Percentiles rank a stretch among this genome's conserved stretches.
These are phyloP conservation scores for Calonectria ilicicola DNA, from an alignment of 2,329 filamentous ascomycete genomes.

Conservation along the genomic window DNA sequence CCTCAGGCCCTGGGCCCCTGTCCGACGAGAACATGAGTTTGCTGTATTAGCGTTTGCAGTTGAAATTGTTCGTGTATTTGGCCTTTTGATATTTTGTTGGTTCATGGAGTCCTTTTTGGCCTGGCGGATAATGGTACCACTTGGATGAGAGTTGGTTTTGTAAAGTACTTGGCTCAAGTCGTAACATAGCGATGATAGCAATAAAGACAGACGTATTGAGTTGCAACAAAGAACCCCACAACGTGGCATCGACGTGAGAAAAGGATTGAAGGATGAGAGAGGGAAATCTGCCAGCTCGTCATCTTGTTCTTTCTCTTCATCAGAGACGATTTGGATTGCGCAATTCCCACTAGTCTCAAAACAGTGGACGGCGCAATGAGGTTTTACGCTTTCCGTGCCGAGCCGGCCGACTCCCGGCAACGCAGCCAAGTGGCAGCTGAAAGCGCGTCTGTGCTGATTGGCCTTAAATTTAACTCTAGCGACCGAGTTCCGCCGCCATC, in stretches of 20 bases:
- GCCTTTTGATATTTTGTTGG: slow-evolving; percentile 18
- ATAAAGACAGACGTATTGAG: slow-evolving; percentile 30
- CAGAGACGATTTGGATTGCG: slow-evolving; percentile 5
- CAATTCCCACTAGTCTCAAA: slow-evolving; percentile 12
- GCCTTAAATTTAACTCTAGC: not conserved
- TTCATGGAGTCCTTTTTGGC: not conserved
- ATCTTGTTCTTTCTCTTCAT: slow-evolving; percentile 11
- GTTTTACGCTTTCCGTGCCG: not conserved
- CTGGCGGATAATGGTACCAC: slow-evolving; percentile 19
- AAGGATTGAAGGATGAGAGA: slow-evolving; percentile 32
- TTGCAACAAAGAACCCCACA: slow-evolving; percentile 33
- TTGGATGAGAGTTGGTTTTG: not conserved
- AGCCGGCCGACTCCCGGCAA: not conserved
- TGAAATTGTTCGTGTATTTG: slow-evolving; percentile 19
- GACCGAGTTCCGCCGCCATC: slow-evolving; percentile 3
- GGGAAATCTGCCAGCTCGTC: not conserved
- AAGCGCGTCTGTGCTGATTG: not conserved
- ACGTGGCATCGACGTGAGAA: slow-evolving; percentile 27
- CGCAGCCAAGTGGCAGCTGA: not conserved
- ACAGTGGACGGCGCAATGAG: not conserved
- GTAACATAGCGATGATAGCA: slow-evolving; percentile 31
- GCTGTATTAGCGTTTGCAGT: slow-evolving; percentile 31
- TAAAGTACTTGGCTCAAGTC: slow-evolving; percentile 6
- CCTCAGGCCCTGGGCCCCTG: slow-evolving; percentile 18
- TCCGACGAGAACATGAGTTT: slow-evolving; percentile 36